A percentile compares a stretch with the other conserved stretches of the same genome.
Conservation (phyloP, 345 rosid species). For the Lumnitzera racemosa region DNA sequence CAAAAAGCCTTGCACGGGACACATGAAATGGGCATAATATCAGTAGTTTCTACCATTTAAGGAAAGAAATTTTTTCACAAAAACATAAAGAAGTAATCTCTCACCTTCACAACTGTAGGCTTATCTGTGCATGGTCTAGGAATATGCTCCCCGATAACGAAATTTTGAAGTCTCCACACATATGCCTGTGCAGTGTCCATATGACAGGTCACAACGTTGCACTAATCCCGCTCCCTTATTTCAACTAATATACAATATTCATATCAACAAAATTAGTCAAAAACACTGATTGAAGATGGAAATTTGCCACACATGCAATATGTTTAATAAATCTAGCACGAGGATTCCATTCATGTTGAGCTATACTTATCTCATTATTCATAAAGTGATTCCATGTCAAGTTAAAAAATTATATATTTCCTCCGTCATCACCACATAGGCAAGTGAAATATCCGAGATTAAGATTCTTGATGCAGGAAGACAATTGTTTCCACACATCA, state of each 20-base stretch:
- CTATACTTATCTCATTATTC: no score
- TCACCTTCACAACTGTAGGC: constrained; percentile 79
- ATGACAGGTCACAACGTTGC: constrained; percentile 96
- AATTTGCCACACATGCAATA: not conserved
- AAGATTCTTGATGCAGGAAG: no score
- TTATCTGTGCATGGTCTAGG: constrained; percentile 83
- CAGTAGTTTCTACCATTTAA: not conserved
- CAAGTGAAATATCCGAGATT: no score
- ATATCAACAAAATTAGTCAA: constrained; percentile 2
- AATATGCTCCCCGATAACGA: constrained; percentile 93
- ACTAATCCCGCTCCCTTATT: constrained; percentile 99
- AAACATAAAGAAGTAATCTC: constrained; percentile 9
- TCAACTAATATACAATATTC: constrained; percentile 46
- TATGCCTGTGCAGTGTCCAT: constrained; percentile 83
- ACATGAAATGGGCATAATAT: no score
- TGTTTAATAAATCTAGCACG: no score
- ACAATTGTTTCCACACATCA: no score
- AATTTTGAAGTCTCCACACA: constrained; percentile 99
- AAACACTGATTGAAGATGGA: constrained; percentile 1
- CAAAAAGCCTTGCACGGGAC: no score
- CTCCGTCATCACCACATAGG: no score
- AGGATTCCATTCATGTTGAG: no score
- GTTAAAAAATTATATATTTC: no score
- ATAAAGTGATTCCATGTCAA: no score
- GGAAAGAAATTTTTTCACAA: not conserved